Evolutionary conservation across 2,329 filamentous ascomycete species (phyloP), one percentile per base, ranked within the genome.

Genomic region (Samsoniella hepiali): DNA sequence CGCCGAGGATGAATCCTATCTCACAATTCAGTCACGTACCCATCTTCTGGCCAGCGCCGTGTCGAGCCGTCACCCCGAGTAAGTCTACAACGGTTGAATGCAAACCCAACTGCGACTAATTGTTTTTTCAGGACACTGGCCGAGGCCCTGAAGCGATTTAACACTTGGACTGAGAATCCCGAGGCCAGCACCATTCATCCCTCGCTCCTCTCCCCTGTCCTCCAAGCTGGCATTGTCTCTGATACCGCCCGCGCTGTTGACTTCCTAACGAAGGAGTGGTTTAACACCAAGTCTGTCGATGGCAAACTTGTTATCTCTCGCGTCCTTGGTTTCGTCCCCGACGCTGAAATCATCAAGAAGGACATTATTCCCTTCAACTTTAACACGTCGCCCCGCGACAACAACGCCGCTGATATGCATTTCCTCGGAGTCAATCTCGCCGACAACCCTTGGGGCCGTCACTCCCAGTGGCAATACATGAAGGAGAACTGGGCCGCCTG

Each of bases 341-440:
- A 91, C 62, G 73, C 77, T 11, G 84, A 87, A 10, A 79, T 97
- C 36, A 87, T 96, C 51, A 79, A 83, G 63, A 77, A 77, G 77
- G 88, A 72, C 82, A 88, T 83, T 72, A 90, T 81, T 69, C 88
- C 77, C 84, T 97, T 93, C 76, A 89, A 96, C 76, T 93, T 91
- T 68, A 88, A 89, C 74, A 83, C 76, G 40, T 80, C 81, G 1
- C 83, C 83, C 1, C 82, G 82, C 1, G 77, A 77, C n/a, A 91
- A 98, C 32, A 87, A 91, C 10, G 84, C 89, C 13, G 94, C 92
- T 71, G 95, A 99, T 75, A 86, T 95, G 76, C 94, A 98, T 78
- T 89, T 88, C 13, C 89, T 93, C 36, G 89, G 88, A n/a, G 81
- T 83, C 56, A 84, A 88, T 1, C 79, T 99, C 34, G 87, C 90